Base-by-base conservation (phyloP, 1,139 yeast genomes). In the Tardiomyces depauwii region DNA sequence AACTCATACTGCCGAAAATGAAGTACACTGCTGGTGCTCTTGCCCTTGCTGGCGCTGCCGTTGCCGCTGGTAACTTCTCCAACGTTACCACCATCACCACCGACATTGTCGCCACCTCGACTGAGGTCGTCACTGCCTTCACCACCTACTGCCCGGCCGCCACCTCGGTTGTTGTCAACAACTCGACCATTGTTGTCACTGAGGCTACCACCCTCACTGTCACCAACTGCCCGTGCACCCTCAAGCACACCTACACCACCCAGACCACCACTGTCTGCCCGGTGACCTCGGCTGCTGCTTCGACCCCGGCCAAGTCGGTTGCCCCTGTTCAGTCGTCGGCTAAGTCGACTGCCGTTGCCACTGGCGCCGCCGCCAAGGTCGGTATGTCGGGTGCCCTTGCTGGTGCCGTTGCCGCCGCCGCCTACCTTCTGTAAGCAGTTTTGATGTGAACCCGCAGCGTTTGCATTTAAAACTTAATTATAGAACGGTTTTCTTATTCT, bases 141-240 rank as follows among this genome's bases (percentile, higher is more conserved):
- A 65, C 69, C 57, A 68, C 72, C 53, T 66, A 62, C 67, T 68
- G 73, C 64, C 70, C 72, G 44, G 57, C 53, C 47, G 57, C 72
- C 44, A 68, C 73, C 56, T 59, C 65, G 51, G 44, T 67, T 48
- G 58, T 61, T 42, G 63, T 62, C 57, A 60, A 60, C 55, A 61
- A 57, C 59, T 46, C 53, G 51, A 68, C 72, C 51, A 62, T 60
- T 60, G 62, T 68, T 46, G 71, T 67, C 52, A 60, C 72, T 48
- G 61, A 50, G 51, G 65, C 73, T 51, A 66, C 70, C 53, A 67
- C 72, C 49, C 53, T 69, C 50, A 70, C 73, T 53, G 56, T 68
- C 59, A 68, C 70, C 52, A 62, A 66, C 63, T 66, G 72, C 63
- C 70, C 71, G 41, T 81, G 87, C 70, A 75, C 83, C 54, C 64